Conservation (phyloP, 306 rosid species). For the Quillaja saponaria region DNA sequence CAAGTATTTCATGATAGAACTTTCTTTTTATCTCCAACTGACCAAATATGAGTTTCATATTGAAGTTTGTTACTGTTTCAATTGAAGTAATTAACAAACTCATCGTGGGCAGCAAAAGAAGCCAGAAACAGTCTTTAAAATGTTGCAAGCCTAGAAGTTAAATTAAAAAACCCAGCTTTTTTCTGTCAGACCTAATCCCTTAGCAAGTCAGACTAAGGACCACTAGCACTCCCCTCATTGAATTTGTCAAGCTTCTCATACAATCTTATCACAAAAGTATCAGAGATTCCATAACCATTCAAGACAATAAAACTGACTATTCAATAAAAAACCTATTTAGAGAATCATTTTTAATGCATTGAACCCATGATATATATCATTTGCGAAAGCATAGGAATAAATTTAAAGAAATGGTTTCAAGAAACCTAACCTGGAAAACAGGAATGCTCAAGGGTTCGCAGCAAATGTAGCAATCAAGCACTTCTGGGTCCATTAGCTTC, state of each 20-base stretch:
- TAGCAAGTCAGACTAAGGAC: conserved; percentile 1
- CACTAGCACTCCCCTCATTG: conserved; percentile 2
- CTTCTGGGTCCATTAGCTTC: conserved; percentile 64
- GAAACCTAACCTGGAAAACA: conserved; percentile 62
- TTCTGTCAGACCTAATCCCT: background rate
- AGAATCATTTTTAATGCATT: too few relatives aligned
- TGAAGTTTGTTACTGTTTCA: too few relatives aligned
- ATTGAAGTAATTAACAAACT: background rate
- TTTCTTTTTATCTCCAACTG: background rate
- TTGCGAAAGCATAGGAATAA: background rate
- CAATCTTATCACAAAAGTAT: background rate
- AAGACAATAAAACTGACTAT: background rate
- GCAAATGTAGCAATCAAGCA: conserved; percentile 81
- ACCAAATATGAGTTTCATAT: background rate
- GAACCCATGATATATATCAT: background rate
- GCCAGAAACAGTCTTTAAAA: background rate
- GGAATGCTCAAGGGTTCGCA: conserved; percentile 61
- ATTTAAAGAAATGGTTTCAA: background rate
- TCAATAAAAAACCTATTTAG: too few relatives aligned
- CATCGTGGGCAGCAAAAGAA: background rate
- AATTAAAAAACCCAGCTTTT: background rate
- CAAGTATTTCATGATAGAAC: background rate
- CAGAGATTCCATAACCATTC: conserved; percentile 5
- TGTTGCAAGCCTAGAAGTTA: background rate
- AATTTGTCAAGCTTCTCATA: background rate